Evolutionary conservation across 2,329 filamentous ascomycete genomes (phyloP).

Genomic region (Cladobotryum protrusum): DNA sequence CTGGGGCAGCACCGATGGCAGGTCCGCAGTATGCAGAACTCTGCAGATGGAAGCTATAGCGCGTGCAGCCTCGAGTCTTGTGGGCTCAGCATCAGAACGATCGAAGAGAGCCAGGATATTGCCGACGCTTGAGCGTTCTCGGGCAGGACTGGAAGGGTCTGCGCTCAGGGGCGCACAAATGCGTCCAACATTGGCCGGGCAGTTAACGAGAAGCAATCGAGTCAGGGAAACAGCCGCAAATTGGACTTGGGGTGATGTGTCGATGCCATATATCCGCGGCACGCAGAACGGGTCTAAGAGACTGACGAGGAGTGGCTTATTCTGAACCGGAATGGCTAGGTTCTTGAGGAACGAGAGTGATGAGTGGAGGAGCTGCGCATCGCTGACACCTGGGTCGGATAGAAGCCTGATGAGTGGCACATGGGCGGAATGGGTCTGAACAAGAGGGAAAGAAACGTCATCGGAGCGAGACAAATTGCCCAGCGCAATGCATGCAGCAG

Average conservation of each 20-base stretch:
- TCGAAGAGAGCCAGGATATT: constrained; percentile 32
- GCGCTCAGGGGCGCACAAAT: constrained; percentile 38
- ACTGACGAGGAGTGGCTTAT: constrained; percentile 46
- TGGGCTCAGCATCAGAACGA: constrained; percentile 41
- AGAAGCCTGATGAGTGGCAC: constrained; percentile 42
- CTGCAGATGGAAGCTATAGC: constrained; percentile 48
- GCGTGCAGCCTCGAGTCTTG: constrained; percentile 54
- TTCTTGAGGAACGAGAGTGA: constrained; percentile 58
- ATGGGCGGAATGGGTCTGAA: constrained; percentile 35
- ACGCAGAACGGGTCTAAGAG: constrained; percentile 42
- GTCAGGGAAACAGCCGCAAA: constrained; percentile 54
- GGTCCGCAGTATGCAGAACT: constrained; percentile 41
- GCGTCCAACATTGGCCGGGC: constrained; percentile 43
- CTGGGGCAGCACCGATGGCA: constrained; percentile 26
- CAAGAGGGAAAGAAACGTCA: constrained; percentile 43
- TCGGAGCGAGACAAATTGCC: constrained; percentile 59
- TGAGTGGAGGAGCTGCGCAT: constrained; percentile 51
- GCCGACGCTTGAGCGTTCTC: constrained; percentile 29
- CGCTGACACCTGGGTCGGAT: constrained; percentile 31
- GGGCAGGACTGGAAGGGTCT: constrained; percentile 20
- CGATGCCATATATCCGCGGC: constrained; percentile 48
- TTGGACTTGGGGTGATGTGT: constrained; percentile 49
- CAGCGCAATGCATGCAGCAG: constrained; percentile 53
- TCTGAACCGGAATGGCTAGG: constrained; percentile 50
- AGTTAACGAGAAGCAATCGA: constrained; percentile 49